These are phyloP conservation scores for Sphaerulina populicola DNA, from an alignment of 2,329 filamentous ascomycete genomes.

Conservation along the genomic window DNA sequence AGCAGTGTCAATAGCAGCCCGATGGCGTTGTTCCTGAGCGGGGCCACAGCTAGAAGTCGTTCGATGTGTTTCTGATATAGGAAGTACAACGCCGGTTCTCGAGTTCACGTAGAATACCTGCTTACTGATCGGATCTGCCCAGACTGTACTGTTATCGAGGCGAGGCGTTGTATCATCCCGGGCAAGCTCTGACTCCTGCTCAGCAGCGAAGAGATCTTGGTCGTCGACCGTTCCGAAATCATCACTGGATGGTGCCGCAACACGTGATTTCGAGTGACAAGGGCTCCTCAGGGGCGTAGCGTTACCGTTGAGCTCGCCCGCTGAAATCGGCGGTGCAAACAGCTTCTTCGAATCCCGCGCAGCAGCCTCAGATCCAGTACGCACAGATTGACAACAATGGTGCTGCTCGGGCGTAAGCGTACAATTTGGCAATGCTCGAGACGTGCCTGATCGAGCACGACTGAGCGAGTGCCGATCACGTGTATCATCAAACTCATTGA, in stretches of 20 bases:
- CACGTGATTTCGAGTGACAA: background rate
- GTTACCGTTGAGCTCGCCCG: background rate
- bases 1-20: conserved; percentile 22
- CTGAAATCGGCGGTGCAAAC: background rate
- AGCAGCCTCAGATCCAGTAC: background rate
- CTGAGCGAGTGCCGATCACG: background rate
- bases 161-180: background rate
- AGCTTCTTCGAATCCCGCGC: background rate
- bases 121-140: conserved; percentile 56
- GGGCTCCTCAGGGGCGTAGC: background rate
- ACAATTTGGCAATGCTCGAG: background rate
- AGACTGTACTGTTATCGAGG: conserved; percentile 40
- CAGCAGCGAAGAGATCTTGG: conserved; percentile 14
- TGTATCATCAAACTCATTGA: background rate
- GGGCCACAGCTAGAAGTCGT: no score
- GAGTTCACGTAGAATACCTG: conserved; percentile 46
- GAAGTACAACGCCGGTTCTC: conserved; percentile 45
- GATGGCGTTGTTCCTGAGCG: conserved; percentile 4
- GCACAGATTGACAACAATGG: background rate
- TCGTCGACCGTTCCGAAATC: conserved; percentile 27
- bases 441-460: background rate
- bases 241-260: conserved; percentile 20
- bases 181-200: background rate
- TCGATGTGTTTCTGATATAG: conserved; percentile 1
- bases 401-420: background rate